Base-by-base conservation (phyloP, 2,329 filamentous ascomycete species). In the Scedosporium boydii region DNA sequence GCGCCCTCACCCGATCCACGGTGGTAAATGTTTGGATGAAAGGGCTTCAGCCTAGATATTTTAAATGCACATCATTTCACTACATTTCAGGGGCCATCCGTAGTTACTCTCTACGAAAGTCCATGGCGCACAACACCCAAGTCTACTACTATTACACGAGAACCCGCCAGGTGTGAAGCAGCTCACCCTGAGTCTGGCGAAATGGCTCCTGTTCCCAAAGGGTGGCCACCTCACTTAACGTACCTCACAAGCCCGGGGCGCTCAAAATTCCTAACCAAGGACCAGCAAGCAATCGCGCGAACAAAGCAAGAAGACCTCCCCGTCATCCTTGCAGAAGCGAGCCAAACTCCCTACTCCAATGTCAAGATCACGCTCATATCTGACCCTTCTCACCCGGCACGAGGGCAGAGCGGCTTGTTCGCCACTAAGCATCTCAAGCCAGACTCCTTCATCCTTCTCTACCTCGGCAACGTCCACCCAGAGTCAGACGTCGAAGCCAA, bases 401-500 rank as follows among this genome's bases (percentile, higher is more conserved):
- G 74, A 67, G 80, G 81, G 3, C 86, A 88, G 70, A 72, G 69
- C 59, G 86, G 86, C 0, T 81, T 88, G 38, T 87, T 87, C 68
- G 84, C 86, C 3, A 73, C 80, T 1, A 77, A 76, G 6, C 70
- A 78, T 61, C 77, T 89, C 9, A 69, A 74, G 12, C 79, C 85
- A 0, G 84, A 82, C 1, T 73, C 77, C 1, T 80, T 87, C 53
- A 78, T 88, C 59, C 67, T 88, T n/a, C 80, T 81, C 18, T 89
- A 88, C 69, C 74, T 87, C 3, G 86, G 86, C 5, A 74, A 82
- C 16, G 75, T 86, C 57, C 86, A 88, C 71, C 74, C 75, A 16
- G 66, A 71, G 55, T 64, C 69, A 60, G 61, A 69, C 66, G 68
- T 71, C 2, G 67, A 67, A 21, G 65, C 63, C 2, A 68, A 70